Percentiles rank a stretch among this genome's conserved stretches.
phyloP scores from a whole-genome alignment of 1,284 basidiomycete genomes.

The Fistulina hepatica region DNA sequence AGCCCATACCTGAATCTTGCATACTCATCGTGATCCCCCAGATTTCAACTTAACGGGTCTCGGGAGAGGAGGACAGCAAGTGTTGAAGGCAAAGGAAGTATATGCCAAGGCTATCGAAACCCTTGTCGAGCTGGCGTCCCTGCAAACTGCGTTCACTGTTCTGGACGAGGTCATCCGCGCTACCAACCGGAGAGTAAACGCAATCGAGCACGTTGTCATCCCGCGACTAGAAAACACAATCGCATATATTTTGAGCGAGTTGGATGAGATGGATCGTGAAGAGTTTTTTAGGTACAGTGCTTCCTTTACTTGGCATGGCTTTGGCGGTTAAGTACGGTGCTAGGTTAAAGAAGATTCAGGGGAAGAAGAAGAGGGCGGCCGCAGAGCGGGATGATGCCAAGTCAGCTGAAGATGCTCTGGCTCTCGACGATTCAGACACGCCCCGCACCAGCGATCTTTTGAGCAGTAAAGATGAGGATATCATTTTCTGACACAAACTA shows the following conservation, averaged over 20 bases:
- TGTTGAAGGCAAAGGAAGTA: constrained; percentile 86
- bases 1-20: constrained; percentile 1
- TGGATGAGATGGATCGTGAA: constrained; percentile 96
- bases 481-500: constrained; percentile 61
- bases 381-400: constrained; percentile 32
- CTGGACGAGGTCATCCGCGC: constrained; percentile 98
- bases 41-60: constrained; percentile 98
- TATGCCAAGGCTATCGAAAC: constrained; percentile 97
- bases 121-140: constrained; percentile 91
- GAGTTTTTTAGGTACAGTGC: constrained; percentile 83
- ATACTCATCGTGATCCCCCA: constrained; percentile 23
- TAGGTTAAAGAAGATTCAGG: constrained; percentile 91
- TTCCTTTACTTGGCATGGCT: background rate
- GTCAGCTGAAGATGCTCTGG: constrained; percentile 17
- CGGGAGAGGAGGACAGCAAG: constrained; percentile 93
- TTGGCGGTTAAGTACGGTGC: constrained; percentile 2
- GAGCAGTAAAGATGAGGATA: constrained; percentile 80
- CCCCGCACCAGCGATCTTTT: constrained; percentile 48
- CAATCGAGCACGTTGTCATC: constrained; percentile 97
- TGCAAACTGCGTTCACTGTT: constrained; percentile 97
- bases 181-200: constrained; percentile 97
- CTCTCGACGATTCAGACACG: constrained; percentile 25
- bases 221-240: constrained; percentile 95
- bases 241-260: constrained; percentile 89
- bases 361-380: constrained; percentile 88